These are phyloP conservation scores for Thamnidium elegans DNA, from an alignment of 192 early-diverging fungal genomes.

Conservation along the genomic window DNA sequence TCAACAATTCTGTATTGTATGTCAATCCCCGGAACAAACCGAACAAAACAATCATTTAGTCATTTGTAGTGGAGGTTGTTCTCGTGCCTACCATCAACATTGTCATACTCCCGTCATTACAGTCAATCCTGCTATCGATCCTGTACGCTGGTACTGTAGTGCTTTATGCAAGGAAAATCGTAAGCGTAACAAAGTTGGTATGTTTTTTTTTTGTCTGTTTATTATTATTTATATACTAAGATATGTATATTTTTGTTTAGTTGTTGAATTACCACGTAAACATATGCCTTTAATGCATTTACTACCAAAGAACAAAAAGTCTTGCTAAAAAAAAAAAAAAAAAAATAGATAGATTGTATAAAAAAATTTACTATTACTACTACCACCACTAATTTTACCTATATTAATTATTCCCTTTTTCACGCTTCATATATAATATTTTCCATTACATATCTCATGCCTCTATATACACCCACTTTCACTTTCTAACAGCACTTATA, in stretches of 20 bases:
- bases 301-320: conserved; percentile 3
- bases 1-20: conserved; percentile 25
- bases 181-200: conserved; percentile 20
- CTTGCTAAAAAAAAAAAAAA: no score
- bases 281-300: conserved; percentile 28
- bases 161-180: conserved; percentile 23
- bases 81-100: conserved; percentile 22
- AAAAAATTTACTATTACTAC: no score
- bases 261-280: conserved; percentile 31
- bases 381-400: no score
- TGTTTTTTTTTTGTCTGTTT: neutral
- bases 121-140: conserved; percentile 1
- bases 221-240: neutral
- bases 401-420: no score
- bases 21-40: conserved; percentile 11
- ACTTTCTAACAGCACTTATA: no score
- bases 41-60: neutral
- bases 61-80: conserved; percentile 21
- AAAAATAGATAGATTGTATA: no score
- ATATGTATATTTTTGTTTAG: conserved; percentile 4
- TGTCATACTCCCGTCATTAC: conserved; percentile 9
- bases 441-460: no score
- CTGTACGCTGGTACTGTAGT: conserved; percentile 20
- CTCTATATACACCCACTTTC: no score
- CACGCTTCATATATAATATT: no score